Evolutionary conservation across 2,329 filamentous ascomycete species (phyloP), one percentile per base, ranked within the genome.

Genomic region (Aureobasidium sp.): DNA sequence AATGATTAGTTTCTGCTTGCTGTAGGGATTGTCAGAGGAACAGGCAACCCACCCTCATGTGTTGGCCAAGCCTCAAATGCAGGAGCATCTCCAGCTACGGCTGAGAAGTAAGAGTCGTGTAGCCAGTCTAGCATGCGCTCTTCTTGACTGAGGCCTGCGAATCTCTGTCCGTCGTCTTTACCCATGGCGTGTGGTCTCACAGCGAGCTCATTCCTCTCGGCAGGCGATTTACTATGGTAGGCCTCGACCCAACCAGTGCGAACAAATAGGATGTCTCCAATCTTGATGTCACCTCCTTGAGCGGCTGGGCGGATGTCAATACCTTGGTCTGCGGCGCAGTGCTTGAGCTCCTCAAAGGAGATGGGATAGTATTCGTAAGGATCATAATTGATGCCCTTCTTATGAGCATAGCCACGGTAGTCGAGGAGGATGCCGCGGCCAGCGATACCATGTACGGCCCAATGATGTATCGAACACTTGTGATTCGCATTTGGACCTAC

Each of bases 241-340:
- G 80, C 75, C 66, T 86, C 80, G 8, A 84, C 83, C 67, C 81
- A 84, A 0, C 87, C 87, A 1, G 82, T 85, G 20, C 87, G 80
- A 23, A 90, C 71, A 48, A 90, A 77, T 12, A 90, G 77, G 61
- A 90, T 61, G 15, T 66, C 64, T 5, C 87, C 87, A 2, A 79
- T 72, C 63, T 78, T 78, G 66, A 84, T 79, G 64, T 83, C 79
- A 46, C 81, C 82, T 29, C 82, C 82, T 65, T 82, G 78, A 0
- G 77, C 70, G 3, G 61, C 87, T 2, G 79, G 72, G 63, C 78
- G 78, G 66, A 84, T 79, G 64, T 83, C 79, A 37, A 81, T 81
- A 20, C 82, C 82, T 66, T 89, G 84, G 39, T 80, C 75, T 37
- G 75, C 75, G 0, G 84, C 87, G 37, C 84, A 84, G 9, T 79